Conservation (phyloP, 2,329 filamentous ascomycete genomes). For the Macrophomina tecta region DNA sequence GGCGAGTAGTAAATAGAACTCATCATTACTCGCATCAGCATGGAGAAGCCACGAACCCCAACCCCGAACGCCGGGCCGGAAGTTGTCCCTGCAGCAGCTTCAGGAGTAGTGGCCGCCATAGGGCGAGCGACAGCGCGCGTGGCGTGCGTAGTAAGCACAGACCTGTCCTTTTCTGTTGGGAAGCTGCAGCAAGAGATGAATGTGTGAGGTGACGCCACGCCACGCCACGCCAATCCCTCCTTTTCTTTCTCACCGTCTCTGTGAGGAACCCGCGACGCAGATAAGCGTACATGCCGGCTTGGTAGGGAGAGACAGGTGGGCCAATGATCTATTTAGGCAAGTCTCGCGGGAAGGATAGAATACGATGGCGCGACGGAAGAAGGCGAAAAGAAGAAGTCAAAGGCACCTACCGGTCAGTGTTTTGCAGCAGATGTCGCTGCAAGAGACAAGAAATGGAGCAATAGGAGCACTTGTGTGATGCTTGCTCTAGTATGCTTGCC, state of each 20-base stretch:
- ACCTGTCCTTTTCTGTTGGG: not conserved
- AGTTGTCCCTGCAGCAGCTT: not conserved
- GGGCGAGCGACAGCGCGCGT: not conserved
- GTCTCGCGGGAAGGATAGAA: too few relatives aligned
- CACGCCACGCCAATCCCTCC: not conserved
- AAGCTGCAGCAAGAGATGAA: not conserved
- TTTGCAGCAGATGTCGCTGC: not conserved
- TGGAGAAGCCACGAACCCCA: too few relatives aligned
- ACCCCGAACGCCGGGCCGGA: too few relatives aligned
- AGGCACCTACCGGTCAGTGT: too few relatives aligned
- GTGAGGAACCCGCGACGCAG: not conserved
- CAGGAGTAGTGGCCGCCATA: not conserved
- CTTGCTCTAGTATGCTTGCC: not conserved
- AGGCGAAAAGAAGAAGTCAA: too few relatives aligned
- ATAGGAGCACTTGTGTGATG: not conserved
- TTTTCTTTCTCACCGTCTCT: not conserved
- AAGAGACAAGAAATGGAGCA: not conserved
- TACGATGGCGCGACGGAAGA: too few relatives aligned
- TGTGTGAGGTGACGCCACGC: too few relatives aligned
- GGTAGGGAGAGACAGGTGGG: too few relatives aligned
- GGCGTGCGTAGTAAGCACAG: not conserved
- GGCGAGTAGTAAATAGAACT: too few relatives aligned
- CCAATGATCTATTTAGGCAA: too few relatives aligned
- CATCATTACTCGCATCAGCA: too few relatives aligned
- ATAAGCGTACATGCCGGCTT: not conserved